phyloP scores from a whole-genome alignment of 2,329 filamentous ascomycete species.

The Aspergillus fructus region DNA sequence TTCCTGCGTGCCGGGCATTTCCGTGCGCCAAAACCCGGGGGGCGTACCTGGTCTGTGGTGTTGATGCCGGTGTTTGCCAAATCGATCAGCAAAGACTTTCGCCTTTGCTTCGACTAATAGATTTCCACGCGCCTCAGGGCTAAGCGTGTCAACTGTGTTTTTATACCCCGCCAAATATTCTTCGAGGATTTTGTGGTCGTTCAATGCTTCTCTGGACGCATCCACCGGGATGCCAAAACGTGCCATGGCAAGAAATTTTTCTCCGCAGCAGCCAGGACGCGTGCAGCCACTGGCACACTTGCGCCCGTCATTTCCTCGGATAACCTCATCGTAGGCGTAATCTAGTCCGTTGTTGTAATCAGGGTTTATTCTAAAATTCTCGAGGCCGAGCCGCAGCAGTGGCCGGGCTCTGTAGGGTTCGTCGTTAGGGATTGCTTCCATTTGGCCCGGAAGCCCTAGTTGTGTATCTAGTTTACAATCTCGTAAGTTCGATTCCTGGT shows the following conservation, averaged over 20 bases:
- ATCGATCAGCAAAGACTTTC: constrained; percentile 68
- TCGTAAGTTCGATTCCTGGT: neutral
- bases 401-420: constrained; percentile 59
- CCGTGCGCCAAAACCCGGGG: constrained; percentile 85
- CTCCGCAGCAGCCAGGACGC: constrained; percentile 73
- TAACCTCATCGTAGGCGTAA: constrained; percentile 72
- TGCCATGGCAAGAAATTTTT: constrained; percentile 67
- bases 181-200: constrained; percentile 41
- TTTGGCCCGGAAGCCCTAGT: neutral
- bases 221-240: constrained; percentile 34
- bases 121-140: constrained; percentile 60
- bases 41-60: constrained; percentile 72
- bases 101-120: constrained; percentile 75
- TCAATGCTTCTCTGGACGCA: constrained; percentile 24
- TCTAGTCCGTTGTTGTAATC: constrained; percentile 67
- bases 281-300: constrained; percentile 73
- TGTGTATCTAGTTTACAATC: neutral
- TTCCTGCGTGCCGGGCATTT: constrained; percentile 89
- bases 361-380: constrained; percentile 83
- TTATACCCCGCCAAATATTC: constrained; percentile 54
- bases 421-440: constrained; percentile 26
- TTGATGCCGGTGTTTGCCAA: constrained; percentile 74
- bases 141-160: constrained; percentile 49
- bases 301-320: constrained; percentile 68
- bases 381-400: constrained; percentile 57